A percentile compares a stretch with the other conserved stretches of the same genome.
Evolutionary conservation across 306 rosid species (phyloP).

Genomic region (Quercus rubra): DNA sequence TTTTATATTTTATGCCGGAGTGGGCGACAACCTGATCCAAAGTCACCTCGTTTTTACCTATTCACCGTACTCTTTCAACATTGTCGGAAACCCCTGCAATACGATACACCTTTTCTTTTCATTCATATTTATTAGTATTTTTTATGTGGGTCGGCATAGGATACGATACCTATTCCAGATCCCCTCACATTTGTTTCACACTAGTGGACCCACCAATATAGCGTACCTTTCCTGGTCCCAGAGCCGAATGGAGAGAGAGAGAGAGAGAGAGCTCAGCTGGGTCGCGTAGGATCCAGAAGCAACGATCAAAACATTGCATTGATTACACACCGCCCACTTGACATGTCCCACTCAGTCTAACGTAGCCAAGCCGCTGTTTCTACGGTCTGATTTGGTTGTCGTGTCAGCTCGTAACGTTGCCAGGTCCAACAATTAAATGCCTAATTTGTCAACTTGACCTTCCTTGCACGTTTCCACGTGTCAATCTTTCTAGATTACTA

Average conservation of each 20-base stretch:
- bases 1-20: not conserved
- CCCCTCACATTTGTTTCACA: not conserved
- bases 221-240: not conserved
- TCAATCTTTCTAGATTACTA: not conserved
- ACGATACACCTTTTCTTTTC: not conserved
- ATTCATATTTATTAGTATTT: too few relatives aligned
- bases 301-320: not conserved
- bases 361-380: constrained; percentile 13
- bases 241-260: too few relatives aligned
- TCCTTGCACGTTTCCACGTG: constrained; percentile 33
- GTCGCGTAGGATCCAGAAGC: not conserved
- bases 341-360: not conserved
- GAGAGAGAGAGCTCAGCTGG: too few relatives aligned
- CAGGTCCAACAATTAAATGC: not conserved
- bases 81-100: not conserved
- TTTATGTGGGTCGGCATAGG: not conserved
- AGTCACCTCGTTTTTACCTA: not conserved
- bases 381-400: not conserved
- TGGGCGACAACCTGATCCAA: constrained; percentile 8
- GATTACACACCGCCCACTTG: too few relatives aligned
- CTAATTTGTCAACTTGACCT: not conserved
- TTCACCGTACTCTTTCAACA: not conserved
- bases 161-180: not conserved
- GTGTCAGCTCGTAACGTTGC: not conserved
- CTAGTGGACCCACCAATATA: not conserved